A percentile compares a stretch with the other conserved stretches of the same genome.
phyloP scores from a whole-genome alignment of 2,329 filamentous ascomycete species.

The Phialocephala subalpina region DNA sequence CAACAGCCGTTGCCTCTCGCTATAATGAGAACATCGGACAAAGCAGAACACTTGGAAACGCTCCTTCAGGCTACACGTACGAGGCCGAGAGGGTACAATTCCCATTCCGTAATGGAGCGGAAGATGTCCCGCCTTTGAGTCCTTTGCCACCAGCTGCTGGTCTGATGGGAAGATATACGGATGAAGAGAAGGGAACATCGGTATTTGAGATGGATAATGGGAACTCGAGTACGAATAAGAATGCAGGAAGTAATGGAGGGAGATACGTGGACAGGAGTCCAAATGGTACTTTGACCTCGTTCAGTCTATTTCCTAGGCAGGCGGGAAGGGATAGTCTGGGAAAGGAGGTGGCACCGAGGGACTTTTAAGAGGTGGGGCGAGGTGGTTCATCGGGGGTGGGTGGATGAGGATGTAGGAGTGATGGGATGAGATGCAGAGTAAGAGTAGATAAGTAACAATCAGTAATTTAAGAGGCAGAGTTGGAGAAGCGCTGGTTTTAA shows the following conservation, averaged over 20 bases:
- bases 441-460: too few relatives aligned
- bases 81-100: background rate
- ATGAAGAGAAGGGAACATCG: background rate
- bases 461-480: too few relatives aligned
- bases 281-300: slow-evolving; percentile 3
- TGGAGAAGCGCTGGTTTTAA: too few relatives aligned
- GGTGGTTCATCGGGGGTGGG: background rate
- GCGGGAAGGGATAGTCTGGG: background rate
- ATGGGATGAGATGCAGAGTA: background rate
- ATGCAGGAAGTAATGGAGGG: background rate
- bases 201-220: slow-evolving; percentile 2
- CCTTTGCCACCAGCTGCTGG: slow-evolving; percentile 11
- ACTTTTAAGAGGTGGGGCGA: slow-evolving; percentile 11
- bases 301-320: slow-evolving; percentile 13
- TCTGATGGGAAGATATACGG: background rate
- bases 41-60: background rate
- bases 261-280: background rate
- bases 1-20: slow-evolving; percentile 6
- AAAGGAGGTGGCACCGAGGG: slow-evolving; percentile 12
- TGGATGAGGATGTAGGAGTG: background rate
- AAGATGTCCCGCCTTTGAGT: slow-evolving; percentile 15
- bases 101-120: slow-evolving; percentile 5
- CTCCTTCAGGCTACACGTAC: background rate
- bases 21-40: background rate
- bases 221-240: background rate